Evolutionary conservation across 257 asterid species (phyloP), one percentile per base, ranked within the genome.

Genomic region (Penstemon davidsonii): DNA sequence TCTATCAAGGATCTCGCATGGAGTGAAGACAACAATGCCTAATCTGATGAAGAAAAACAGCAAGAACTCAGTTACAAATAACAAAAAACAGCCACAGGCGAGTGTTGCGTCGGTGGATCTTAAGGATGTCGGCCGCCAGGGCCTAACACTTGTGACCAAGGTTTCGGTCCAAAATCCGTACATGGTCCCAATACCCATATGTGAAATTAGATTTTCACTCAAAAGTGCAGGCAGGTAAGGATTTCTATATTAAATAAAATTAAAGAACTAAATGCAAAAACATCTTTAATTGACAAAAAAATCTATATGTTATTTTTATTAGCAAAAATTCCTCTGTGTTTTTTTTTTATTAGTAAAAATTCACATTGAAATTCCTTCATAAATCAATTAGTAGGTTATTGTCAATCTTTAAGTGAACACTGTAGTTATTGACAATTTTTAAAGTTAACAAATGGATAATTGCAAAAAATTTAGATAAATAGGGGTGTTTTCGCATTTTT

Each of bases 21-120:
- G 53, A 18, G 43, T 43, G 7, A 62, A 19, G 10, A 62, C 67
- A 43, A 60, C 37, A 38, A 49, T 52, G 51, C 79, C 75, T 68
- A 75, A 71, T 69, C 68, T 80, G 55, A 44, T 78, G 60, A 81
- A 66, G 13, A 83, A 78, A 62, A 80, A 72, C 33, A 25, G 33
- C 43, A 80, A 73, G 76, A 66, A 60, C 11, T 78, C 10, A 6
- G 69, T 74, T 0, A 62, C 80, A 2, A 85, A 76, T 44, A 64
- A 3, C 25, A 79, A 71, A 73, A 77, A 74, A 81, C 65, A 68
- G 76, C 86, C 86, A 46, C 85, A 84, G 68, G 89, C 84, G 1
- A 45, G 55, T 15, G 55, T 81, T 15, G 57, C 73, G 12, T 83
- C 75, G 44, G 80, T 84, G 18, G 83, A 84, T 81, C 73, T 81